These are phyloP conservation scores for Sugiyamaella lignohabitans DNA, from an alignment of 805 yeast species.

Conservation along the genomic window DNA sequence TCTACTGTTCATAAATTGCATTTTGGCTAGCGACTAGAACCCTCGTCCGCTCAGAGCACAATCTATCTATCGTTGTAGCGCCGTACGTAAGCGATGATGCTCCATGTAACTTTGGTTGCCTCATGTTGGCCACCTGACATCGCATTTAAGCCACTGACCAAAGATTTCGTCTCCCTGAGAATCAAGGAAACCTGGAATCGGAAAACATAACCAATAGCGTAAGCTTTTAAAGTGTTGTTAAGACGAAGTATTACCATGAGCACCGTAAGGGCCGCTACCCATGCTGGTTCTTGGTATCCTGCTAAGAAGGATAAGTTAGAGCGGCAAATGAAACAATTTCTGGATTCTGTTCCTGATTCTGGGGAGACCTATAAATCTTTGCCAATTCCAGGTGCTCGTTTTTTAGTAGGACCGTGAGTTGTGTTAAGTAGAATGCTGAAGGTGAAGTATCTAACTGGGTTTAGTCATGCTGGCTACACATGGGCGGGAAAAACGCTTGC, in stretches of 20 bases:
- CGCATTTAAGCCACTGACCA: no score
- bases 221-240: no score
- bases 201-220: no score
- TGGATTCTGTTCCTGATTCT: constrained; percentile 35
- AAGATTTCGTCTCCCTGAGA: no score
- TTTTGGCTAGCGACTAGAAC: no score
- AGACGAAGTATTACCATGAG: constrained; percentile 5
- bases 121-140: no score
- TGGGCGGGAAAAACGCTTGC: constrained; percentile 77
- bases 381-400: constrained; percentile 38
- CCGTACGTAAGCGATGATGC: no score
- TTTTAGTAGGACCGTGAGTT: constrained; percentile 50
- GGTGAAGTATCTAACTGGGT: constrained; percentile 14
- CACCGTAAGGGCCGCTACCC: constrained; percentile 64
- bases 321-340: constrained; percentile 44
- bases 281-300: constrained; percentile 89
- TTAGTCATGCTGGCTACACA: constrained; percentile 81
- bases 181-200: no score
- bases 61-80: no score
- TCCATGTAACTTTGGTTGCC: no score
- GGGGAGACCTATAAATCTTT: constrained; percentile 1
- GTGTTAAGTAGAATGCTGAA: neutral
- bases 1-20: no score
- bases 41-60: no score
- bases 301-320: constrained; percentile 39